Evolutionary conservation across 306 rosid genomes (phyloP).

Genomic region (Glycine latifolia): DNA sequence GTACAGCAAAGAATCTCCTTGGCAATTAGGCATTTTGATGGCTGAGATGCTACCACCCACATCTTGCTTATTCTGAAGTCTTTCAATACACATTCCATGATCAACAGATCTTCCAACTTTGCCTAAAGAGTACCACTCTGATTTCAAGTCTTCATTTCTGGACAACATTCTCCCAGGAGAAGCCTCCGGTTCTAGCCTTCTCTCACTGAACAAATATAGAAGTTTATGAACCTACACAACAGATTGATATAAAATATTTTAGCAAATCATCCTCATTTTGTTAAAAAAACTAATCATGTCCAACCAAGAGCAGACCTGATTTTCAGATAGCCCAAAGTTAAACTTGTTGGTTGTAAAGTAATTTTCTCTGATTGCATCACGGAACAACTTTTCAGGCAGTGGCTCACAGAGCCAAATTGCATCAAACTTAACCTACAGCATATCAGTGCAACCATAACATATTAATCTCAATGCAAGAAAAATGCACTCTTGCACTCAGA

Average conservation of each 20-base stretch:
- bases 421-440: slow-evolving; percentile 56
- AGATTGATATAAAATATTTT: slow-evolving; percentile 14
- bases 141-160: slow-evolving; percentile 31
- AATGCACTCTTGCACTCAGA: not conserved
- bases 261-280: slow-evolving; percentile 3
- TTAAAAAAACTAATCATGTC: slow-evolving; percentile 18
- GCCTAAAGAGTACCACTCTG: slow-evolving; percentile 22
- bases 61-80: slow-evolving; percentile 36
- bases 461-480: slow-evolving; percentile 5
- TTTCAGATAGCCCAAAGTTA: slow-evolving; percentile 67
- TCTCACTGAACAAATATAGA: slow-evolving; percentile 54
- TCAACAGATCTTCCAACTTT: slow-evolving; percentile 42
- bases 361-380: slow-evolving; percentile 60
- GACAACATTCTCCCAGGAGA: slow-evolving; percentile 38
- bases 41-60: slow-evolving; percentile 31
- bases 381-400: slow-evolving; percentile 58
- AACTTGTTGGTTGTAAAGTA: slow-evolving; percentile 61
- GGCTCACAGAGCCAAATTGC: slow-evolving; percentile 67
- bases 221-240: slow-evolving; percentile 58
- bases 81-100: slow-evolving; percentile 37
- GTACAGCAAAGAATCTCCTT: slow-evolving; percentile 39
- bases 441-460: not conserved
- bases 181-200: slow-evolving; percentile 38
- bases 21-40: slow-evolving; percentile 16
- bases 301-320: slow-evolving; percentile 60